A percentile compares a stretch with the other conserved stretches of the same genome.
These are phyloP conservation scores for Nigrospora osmanthi DNA, from an alignment of 2,329 filamentous ascomycete species.

Conservation along the genomic window DNA sequence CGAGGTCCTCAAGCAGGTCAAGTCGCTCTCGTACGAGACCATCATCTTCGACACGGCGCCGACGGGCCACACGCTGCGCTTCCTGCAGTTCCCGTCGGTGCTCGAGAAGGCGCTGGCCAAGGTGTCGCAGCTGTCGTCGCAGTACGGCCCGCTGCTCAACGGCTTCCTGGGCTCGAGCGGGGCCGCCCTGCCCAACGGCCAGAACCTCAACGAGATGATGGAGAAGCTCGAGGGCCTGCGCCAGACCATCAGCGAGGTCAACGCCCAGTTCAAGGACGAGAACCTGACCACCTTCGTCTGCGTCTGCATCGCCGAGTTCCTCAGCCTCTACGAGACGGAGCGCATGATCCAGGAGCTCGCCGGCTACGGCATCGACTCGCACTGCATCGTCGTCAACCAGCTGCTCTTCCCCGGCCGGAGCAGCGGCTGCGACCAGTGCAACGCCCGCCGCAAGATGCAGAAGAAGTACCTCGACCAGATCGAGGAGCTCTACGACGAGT, in stretches of 20 bases:
- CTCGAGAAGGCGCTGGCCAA: conserved; percentile 98
- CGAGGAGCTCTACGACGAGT: conserved; percentile 96
- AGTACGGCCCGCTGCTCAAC: conserved; percentile 95
- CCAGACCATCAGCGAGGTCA: conserved; percentile 90
- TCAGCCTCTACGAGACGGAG: conserved; percentile 96
- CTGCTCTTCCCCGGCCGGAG: conserved; percentile 83
- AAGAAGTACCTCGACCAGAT: conserved; percentile 99
- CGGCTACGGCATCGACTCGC: conserved; percentile 89
- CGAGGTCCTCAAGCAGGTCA: conserved; percentile 98
- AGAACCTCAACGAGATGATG: conserved; percentile 85
- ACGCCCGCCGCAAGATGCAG: conserved; percentile 93
- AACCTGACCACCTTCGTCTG: conserved; percentile 95
- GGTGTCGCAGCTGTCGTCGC: conserved; percentile 83
- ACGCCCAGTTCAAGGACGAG: conserved; percentile 96
- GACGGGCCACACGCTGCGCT: conserved; percentile 94
- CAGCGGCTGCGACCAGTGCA: conserved; percentile 90
- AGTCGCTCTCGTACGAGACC: conserved; percentile 95
- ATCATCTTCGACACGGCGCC: conserved; percentile 99
- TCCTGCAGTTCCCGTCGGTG: conserved; percentile 95
- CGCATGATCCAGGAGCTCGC: conserved; percentile 98
- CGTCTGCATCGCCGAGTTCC: conserved; percentile 95
- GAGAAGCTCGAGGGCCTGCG: conserved; percentile 90
- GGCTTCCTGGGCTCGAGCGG: conserved; percentile 76
- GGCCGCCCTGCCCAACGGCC: conserved; percentile 72
- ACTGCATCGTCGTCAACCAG: conserved; percentile 97